Base-by-base conservation (phyloP, 140 eudicot genomes). In the Senecio squalidus region DNA sequence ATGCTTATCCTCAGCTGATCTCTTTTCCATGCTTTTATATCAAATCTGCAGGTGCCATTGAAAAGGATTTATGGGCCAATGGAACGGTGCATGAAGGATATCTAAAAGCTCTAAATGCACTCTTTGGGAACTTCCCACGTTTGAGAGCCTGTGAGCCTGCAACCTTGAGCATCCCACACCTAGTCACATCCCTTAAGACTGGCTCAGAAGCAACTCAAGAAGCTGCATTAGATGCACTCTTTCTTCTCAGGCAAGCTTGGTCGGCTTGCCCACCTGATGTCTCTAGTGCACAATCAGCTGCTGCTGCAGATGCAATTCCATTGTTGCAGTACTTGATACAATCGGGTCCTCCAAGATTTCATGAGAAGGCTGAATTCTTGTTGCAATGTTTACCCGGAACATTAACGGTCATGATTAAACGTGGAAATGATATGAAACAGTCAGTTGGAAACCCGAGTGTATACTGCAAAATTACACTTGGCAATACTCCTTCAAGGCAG, bases 211-310 rank as follows among this genome's bases (percentile, higher is more conserved):
- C 95, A 41, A 78, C 99, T 73, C 99, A 93, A 84, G 99, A 93
- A 88, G 99, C 96, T 53, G 99, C 99, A 28, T 76, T 93, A 67
- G 99, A 93, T 58, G 82, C 97, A 3, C 78, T 93, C 21, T 84
- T 85, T 84, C 90, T 93, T 76, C 92, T 93, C 41, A 82, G 95
- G 80, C 99, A 93, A 80, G 99, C 99, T 55, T 93, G 99, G 99
- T 68, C 99, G 0, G 99, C 99, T 9, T 93, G 99, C 80, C 99
- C 99, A 11, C 94, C 99, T 50, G 99, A 93, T 73, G 95, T 85
- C 55, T 80, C 99, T 44, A 76, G 76, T 59, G 94, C 99, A 17
- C 99, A 93, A 60, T 93, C 99, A 53, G 78, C 83, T 38, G 99
- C 99, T 69, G 99, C 99, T 63, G 95, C 97, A 13, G 99, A 93